Evolutionary conservation across 176 grass and related monocot species (phyloP).

Genomic region (Carex parvula): DNA sequence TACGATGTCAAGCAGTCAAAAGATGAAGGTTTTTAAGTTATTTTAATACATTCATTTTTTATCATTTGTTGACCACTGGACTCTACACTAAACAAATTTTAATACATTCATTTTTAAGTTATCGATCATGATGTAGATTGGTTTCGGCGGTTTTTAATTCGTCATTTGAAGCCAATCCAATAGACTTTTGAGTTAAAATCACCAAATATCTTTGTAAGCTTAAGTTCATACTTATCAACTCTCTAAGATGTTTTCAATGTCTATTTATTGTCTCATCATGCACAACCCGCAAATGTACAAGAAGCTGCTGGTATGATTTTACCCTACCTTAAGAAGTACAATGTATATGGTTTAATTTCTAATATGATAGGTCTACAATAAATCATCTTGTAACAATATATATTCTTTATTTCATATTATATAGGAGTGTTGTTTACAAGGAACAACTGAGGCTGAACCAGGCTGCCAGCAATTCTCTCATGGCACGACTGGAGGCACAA

Average conservation of each 20-base stretch:
- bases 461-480: constrained; percentile 61
- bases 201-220: too few relatives aligned
- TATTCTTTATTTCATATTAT: constrained; percentile 14
- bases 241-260: background rate
- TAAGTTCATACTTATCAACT: too few relatives aligned
- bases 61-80: too few relatives aligned
- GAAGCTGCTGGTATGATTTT: background rate
- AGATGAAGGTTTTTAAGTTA: too few relatives aligned
- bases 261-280: background rate
- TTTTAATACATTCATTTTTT: too few relatives aligned
- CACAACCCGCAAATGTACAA: background rate
- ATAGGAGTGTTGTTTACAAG: constrained; percentile 88
- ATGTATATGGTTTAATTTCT: constrained; percentile 2
- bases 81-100: too few relatives aligned
- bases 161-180: too few relatives aligned
- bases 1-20: too few relatives aligned
- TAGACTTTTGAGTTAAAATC: too few relatives aligned
- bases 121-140: too few relatives aligned
- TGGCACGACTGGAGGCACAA: constrained; percentile 90
- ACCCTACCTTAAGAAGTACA: background rate
- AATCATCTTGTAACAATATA: constrained; percentile 2
- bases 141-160: too few relatives aligned
- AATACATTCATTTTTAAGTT: too few relatives aligned
- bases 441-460: constrained; percentile 91
- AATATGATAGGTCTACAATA: background rate